Percentiles rank a stretch among this genome's conserved stretches.
phyloP scores from a whole-genome alignment of 305 asterid genomes.

The Andrographis paniculata region DNA sequence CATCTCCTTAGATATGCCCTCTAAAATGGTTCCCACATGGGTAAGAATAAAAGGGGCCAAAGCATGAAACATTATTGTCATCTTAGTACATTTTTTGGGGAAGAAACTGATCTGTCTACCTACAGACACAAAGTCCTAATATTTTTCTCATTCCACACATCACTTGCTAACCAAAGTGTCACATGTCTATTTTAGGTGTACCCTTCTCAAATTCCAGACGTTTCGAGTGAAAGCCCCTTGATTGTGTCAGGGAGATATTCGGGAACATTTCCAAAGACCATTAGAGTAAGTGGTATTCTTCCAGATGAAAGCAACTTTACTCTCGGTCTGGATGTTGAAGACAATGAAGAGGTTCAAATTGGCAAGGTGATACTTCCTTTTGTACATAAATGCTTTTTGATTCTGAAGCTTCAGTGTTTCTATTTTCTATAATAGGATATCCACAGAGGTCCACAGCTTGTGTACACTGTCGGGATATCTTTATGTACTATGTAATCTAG shows the following conservation, averaged over 20 bases:
- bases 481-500: background rate
- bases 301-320: constrained; percentile 53
- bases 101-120: constrained; percentile 1
- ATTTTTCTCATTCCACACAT: too few species aligned
- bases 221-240: constrained; percentile 74
- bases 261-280: constrained; percentile 61
- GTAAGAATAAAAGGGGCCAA: too few species aligned
- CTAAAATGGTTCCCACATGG: background rate
- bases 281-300: constrained; percentile 51
- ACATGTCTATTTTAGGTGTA: constrained; percentile 38
- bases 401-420: background rate
- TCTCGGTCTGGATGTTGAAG: constrained; percentile 54
- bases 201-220: constrained; percentile 74
- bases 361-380: constrained; percentile 39
- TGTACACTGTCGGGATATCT: background rate
- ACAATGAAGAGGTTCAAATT: constrained; percentile 60
- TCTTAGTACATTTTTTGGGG: constrained; percentile 1
- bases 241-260: constrained; percentile 76
- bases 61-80: too few species aligned
- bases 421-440: background rate
- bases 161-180: too few species aligned
- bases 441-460: too few species aligned
- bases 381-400: background rate
- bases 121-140: too few species aligned
- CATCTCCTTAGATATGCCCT: background rate